Percentiles rank a stretch among this genome's conserved stretches.
Conservation (phyloP, 805 yeast species). For the Candida oleophila region DNA sequence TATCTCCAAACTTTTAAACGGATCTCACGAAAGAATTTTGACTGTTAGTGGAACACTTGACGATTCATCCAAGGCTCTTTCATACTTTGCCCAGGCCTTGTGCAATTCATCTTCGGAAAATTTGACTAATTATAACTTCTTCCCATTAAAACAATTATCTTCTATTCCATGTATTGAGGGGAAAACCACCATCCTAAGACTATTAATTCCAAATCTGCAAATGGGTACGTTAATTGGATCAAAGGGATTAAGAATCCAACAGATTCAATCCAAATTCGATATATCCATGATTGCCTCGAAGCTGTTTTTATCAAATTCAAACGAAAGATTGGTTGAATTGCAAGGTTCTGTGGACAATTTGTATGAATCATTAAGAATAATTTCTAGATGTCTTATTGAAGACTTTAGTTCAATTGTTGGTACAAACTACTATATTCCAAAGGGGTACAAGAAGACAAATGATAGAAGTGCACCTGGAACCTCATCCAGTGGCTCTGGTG, state of each 20-base stretch:
- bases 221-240: slow-evolving; percentile 89
- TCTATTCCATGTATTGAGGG: slow-evolving; percentile 51
- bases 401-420: slow-evolving; percentile 69
- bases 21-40: slow-evolving; percentile 79
- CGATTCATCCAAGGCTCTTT: slow-evolving; percentile 66
- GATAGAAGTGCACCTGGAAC: not conserved
- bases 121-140: slow-evolving; percentile 45
- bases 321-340: slow-evolving; percentile 83
- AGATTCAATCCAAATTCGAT: slow-evolving; percentile 63
- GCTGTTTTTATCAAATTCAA: slow-evolving; percentile 75
- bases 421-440: slow-evolving; percentile 63
- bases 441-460: slow-evolving; percentile 17
- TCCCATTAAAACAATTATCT: slow-evolving; percentile 60
- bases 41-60: slow-evolving; percentile 75
- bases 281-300: slow-evolving; percentile 88
- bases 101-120: slow-evolving; percentile 39
- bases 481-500: not conserved
- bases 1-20: slow-evolving; percentile 75
- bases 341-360: slow-evolving; percentile 75
- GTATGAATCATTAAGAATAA: slow-evolving; percentile 52
- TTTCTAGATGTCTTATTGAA: slow-evolving; percentile 71
- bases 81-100: slow-evolving; percentile 66
- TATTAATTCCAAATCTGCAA: slow-evolving; percentile 78
- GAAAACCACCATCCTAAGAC: slow-evolving; percentile 56
- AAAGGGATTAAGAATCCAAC: slow-evolving; percentile 76